Evolutionary conservation across 129 eudicot species (phyloP), one percentile per base, ranked within the genome.

Genomic region (Ambrosia trifida): DNA sequence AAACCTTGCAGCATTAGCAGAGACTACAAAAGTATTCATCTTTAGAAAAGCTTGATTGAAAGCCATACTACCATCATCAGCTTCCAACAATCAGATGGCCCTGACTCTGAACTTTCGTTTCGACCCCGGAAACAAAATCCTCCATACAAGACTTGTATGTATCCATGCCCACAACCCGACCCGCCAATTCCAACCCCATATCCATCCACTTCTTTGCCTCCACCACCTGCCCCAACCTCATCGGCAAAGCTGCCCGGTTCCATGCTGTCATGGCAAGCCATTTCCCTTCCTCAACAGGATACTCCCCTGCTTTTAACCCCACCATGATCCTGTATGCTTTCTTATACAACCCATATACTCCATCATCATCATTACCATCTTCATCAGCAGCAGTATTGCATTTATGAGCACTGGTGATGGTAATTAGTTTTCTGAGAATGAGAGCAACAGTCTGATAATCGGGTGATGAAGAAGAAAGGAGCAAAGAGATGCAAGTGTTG

Each of bases 181-280:
- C 82, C 18, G 93, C 91, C 79, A 94, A 58, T 43, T 89, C 96
- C 86, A 89, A 60, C 50, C 95, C 98, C 20, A 94, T 32, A 54
- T 58, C 79, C 96, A 94, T 89, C 97, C 98, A 89, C 81, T 87
- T 89, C 77, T 78, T 89, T 40, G 95, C 90, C 36, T 75, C 86
- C 70, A 69, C 88, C 75, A 18, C 74, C 63, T 81, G 84, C 79
- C 96, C 98, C 81, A 89, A 70, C 83, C 91, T 89, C 44, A 85
- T 78, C 0, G 95, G 93, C 41, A 85, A 73, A 59, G 96, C 93
- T 81, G 96, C 97, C 52, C 97, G 83, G 67, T 94, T 94, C 98
- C 98, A 89, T 4, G 98, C 96, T 44, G 98, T 85, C 78, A 78
- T 89, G 11, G 95, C 88, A 16, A 94, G 96, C 97, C 98, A 94